A percentile compares a stretch with the other conserved stretches of the same genome.
Conservation (phyloP, 2,329 filamentous ascomycete species). For the Paraphoma chrysanthemicola region DNA sequence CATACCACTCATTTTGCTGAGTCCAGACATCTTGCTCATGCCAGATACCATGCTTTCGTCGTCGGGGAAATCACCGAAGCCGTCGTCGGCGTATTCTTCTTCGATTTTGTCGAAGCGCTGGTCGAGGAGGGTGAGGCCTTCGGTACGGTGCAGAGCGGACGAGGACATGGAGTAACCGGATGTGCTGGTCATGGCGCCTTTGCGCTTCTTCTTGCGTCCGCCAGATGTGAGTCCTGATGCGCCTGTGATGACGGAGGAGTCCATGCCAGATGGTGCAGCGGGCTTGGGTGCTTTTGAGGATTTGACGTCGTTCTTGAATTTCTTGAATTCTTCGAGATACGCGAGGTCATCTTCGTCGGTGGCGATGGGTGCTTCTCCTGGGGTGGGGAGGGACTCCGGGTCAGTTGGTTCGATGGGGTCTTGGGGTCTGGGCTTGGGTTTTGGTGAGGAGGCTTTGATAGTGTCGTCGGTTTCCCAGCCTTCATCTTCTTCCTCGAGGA, state of each 20-base stretch:
- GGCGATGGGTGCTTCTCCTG: slow-evolving; percentile 42
- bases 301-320: slow-evolving; percentile 84
- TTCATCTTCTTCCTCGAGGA: slow-evolving; percentile 67
- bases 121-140: slow-evolving; percentile 84
- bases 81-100: slow-evolving; percentile 70
- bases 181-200: slow-evolving; percentile 87
- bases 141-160: slow-evolving; percentile 84
- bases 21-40: slow-evolving; percentile 59
- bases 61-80: slow-evolving; percentile 42
- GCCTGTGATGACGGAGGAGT: slow-evolving; percentile 73
- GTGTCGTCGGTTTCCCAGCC: slow-evolving; percentile 97
- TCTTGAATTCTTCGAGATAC: slow-evolving; percentile 92
- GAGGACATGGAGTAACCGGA: slow-evolving; percentile 93
- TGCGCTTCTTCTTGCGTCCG: slow-evolving; percentile 89
- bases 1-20: slow-evolving; percentile 47
- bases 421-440: slow-evolving; percentile 44
- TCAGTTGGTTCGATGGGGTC: slow-evolving; percentile 58
- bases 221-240: slow-evolving; percentile 73
- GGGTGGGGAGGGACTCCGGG: slow-evolving; percentile 37
- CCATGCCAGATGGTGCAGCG: slow-evolving; percentile 67
- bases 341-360: slow-evolving; percentile 67
- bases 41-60: slow-evolving; percentile 57
- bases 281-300: slow-evolving; percentile 50
- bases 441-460: slow-evolving; percentile 66
- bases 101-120: slow-evolving; percentile 90